Conservation (phyloP, 2,329 filamentous ascomycete species). For the Neurospora sp. region DNA sequence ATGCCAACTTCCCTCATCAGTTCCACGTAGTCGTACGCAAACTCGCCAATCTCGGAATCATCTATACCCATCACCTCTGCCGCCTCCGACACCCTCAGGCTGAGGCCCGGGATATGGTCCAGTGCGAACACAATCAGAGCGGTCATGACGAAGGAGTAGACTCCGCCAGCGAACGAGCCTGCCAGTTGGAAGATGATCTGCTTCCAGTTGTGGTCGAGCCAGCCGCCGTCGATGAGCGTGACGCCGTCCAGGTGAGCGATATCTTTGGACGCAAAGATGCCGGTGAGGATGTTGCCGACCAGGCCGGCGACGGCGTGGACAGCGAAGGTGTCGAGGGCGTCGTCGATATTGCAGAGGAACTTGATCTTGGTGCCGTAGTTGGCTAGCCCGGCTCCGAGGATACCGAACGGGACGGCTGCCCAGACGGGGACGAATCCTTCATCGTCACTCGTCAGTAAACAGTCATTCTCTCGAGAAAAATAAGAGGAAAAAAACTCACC, state of each 20-base stretch:
- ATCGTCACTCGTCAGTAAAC: neutral
- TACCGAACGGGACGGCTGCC: conserved; percentile 71
- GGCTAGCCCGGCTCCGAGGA: conserved; percentile 66
- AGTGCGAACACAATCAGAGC: conserved; percentile 72
- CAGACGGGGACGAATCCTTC: conserved; percentile 67
- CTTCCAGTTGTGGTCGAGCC: conserved; percentile 75
- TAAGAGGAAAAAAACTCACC: conserved; percentile 32
- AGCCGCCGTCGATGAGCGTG: conserved; percentile 61
- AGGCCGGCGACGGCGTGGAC: conserved; percentile 72
- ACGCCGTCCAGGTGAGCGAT: conserved; percentile 71
- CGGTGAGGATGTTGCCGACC: conserved; percentile 70
- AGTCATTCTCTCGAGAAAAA: neutral
- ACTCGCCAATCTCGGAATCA: conserved; percentile 85
- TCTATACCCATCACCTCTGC: conserved; percentile 80
- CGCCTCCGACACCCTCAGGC: conserved; percentile 64
- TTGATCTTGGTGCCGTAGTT: conserved; percentile 91
- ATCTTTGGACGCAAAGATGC: conserved; percentile 75
- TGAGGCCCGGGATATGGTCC: conserved; percentile 67
- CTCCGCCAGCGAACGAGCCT: conserved; percentile 65
- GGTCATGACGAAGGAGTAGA: conserved; percentile 70
- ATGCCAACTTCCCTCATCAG: conserved; percentile 34
- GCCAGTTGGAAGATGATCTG: conserved; percentile 79
- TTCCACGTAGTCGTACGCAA: conserved; percentile 82
- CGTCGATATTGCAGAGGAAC: conserved; percentile 70
- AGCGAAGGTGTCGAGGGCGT: conserved; percentile 82